phyloP scores from a whole-genome alignment of 768 basidiomycete species.

The Psilocybe cubensis region DNA sequence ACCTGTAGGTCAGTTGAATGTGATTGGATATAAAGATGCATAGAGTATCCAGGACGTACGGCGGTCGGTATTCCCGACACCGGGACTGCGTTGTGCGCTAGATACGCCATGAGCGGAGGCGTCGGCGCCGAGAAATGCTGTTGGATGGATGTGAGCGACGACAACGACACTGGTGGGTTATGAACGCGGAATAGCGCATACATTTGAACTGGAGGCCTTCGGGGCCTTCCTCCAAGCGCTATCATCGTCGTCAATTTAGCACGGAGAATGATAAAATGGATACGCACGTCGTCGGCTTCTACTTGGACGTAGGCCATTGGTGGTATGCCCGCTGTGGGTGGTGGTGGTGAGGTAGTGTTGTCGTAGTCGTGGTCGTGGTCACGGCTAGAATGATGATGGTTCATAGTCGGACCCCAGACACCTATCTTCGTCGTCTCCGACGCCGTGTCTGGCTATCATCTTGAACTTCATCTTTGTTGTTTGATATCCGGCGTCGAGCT shows the following conservation, averaged over 20 bases:
- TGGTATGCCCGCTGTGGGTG: conserved; percentile 17
- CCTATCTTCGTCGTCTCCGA: no score
- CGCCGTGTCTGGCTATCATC: no score
- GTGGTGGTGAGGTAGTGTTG: conserved; percentile 18
- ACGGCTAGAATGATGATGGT: no score
- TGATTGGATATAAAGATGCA: not conserved
- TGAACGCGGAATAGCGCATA: conserved; percentile 26
- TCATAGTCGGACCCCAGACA: no score
- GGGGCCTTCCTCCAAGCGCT: conserved; percentile 59
- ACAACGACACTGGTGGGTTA: not conserved
- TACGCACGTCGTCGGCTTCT: conserved; percentile 70
- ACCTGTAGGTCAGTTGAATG: conserved; percentile 40
- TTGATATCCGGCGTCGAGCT: no score
- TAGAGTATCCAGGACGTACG: conserved; percentile 32
- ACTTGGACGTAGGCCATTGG: conserved; percentile 77
- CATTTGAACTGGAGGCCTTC: conserved; percentile 78
- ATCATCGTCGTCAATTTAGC: not conserved
- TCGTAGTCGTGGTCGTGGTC: no score
- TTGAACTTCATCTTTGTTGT: no score
- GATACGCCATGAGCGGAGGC: conserved; percentile 29
- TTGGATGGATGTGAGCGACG: conserved; percentile 1
- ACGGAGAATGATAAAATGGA: not conserved
- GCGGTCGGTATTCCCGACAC: conserved; percentile 55
- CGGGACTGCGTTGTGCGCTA: conserved; percentile 33
- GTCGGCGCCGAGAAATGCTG: conserved; percentile 64